A percentile compares a stretch with the other conserved stretches of the same genome.
These are phyloP conservation scores for Fusarium phyllophilum DNA, from an alignment of 2,329 filamentous ascomycete species.

Conservation along the genomic window DNA sequence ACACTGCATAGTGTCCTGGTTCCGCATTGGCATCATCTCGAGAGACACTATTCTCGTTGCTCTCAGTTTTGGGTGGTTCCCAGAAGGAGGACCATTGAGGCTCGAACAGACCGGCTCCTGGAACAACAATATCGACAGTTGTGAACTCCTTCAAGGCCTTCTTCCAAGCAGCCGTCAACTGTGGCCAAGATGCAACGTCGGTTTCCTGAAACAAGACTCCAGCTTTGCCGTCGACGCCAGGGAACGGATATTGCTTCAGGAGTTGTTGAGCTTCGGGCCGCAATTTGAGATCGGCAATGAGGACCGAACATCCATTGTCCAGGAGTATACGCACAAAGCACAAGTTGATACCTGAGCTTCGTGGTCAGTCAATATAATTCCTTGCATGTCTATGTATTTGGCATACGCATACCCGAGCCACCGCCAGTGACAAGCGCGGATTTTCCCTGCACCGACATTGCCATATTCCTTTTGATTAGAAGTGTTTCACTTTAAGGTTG, in stretches of 20 bases:
- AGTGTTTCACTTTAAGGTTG: neutral
- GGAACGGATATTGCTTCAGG: slow-evolving; percentile 46
- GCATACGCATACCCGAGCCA: slow-evolving; percentile 33
- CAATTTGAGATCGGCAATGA: slow-evolving; percentile 51
- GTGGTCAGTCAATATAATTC: neutral
- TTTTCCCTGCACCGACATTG: slow-evolving; percentile 44
- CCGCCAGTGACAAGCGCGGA: slow-evolving; percentile 35
- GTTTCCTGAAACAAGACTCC: slow-evolving; percentile 50
- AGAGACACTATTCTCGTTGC: slow-evolving; percentile 44
- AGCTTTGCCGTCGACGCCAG: slow-evolving; percentile 26
- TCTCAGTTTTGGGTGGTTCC: slow-evolving; percentile 46
- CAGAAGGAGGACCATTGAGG: slow-evolving; percentile 51
- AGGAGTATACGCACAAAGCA: slow-evolving; percentile 50
- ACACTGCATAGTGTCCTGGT: slow-evolving; percentile 47
- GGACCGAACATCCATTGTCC: slow-evolving; percentile 49
- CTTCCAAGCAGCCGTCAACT: slow-evolving; percentile 48
- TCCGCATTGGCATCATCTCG: slow-evolving; percentile 44
- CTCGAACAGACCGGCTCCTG: slow-evolving; percentile 53
- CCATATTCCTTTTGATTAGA: neutral
- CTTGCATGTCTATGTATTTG: neutral
- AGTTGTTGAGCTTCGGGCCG: slow-evolving; percentile 49
- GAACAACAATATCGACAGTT: slow-evolving; percentile 50
- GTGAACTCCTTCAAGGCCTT: slow-evolving; percentile 43
- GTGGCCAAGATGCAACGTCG: slow-evolving; percentile 51
- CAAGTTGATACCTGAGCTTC: slow-evolving; percentile 49